phyloP scores from a whole-genome alignment of 495 filamentous ascomycete genomes.

The Tuber magnatum region DNA sequence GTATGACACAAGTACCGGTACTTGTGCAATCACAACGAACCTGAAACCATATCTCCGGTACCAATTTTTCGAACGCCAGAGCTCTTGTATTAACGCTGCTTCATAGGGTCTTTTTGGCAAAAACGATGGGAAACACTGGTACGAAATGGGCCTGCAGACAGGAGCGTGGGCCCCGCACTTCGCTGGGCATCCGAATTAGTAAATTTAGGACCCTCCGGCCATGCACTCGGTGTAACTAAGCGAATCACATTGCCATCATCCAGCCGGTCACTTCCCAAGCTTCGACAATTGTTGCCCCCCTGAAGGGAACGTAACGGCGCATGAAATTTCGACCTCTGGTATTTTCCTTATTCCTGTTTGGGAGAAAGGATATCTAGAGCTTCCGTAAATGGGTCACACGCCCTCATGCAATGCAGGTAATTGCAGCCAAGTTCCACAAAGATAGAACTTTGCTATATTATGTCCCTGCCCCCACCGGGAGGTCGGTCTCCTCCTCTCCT shows the following conservation, averaged over 20 bases:
- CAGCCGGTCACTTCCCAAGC: neutral
- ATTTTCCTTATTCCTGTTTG: neutral
- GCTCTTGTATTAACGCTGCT: neutral
- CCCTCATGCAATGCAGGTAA: constrained; percentile 4
- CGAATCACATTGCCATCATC: neutral
- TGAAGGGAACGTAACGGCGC: neutral
- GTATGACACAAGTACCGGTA: too few relatives aligned
- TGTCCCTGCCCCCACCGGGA: neutral
- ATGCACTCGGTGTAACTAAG: neutral
- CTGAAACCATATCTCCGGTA: neutral
- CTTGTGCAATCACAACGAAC: neutral
- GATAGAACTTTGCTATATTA: neutral
- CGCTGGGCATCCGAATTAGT: neutral
- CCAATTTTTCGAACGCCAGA: neutral
- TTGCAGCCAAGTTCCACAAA: neutral
- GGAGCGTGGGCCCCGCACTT: neutral
- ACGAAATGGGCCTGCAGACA: neutral
- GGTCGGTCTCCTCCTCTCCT: neutral
- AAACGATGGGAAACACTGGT: neutral
- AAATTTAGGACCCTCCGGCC: neutral
- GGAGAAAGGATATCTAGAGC: neutral
- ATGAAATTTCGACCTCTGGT: neutral
- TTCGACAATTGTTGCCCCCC: neutral
- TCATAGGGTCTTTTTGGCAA: neutral
- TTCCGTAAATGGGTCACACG: constrained; percentile 30